These are phyloP conservation scores for Tuber aestivum DNA, from an alignment of 495 filamentous ascomycete genomes.

Conservation along the genomic window DNA sequence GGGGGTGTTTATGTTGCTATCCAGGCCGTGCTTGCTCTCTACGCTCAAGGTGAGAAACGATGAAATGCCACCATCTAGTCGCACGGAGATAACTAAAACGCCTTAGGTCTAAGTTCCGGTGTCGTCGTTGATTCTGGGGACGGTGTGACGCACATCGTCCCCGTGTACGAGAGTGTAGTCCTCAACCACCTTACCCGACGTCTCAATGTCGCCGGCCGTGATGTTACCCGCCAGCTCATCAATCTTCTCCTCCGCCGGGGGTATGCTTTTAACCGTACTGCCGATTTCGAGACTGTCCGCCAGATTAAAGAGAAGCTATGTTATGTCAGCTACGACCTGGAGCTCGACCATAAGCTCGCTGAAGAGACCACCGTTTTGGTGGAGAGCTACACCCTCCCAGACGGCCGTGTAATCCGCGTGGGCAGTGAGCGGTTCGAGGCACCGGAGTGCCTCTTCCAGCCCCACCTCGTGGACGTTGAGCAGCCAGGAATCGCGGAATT, in stretches of 20 bases:
- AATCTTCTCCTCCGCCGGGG: constrained; percentile 88
- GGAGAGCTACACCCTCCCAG: constrained; percentile 92
- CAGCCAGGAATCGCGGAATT: constrained; percentile 95
- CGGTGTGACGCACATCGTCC: constrained; percentile 96
- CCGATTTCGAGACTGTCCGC: constrained; percentile 97
- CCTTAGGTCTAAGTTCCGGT: constrained; percentile 76
- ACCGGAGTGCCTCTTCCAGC: constrained; percentile 97
- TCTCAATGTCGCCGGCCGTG: constrained; percentile 90
- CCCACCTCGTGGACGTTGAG: constrained; percentile 94
- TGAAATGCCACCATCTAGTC: background rate
- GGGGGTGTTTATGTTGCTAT: constrained; percentile 98
- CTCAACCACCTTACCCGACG: constrained; percentile 92
- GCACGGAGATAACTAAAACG: constrained; percentile 25
- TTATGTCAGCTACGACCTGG: constrained; percentile 97
- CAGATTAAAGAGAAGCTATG: constrained; percentile 99
- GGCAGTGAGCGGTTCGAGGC: constrained; percentile 97
- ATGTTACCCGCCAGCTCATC: constrained; percentile 96
- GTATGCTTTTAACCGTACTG: constrained; percentile 95
- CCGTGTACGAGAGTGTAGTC: constrained; percentile 94
- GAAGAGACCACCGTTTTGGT: constrained; percentile 98
- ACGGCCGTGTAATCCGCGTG: constrained; percentile 90
- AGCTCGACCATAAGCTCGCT: constrained; percentile 87
- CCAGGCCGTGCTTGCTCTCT: constrained; percentile 93
- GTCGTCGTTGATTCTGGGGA: constrained; percentile 98
- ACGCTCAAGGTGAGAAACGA: constrained; percentile 71